Evolutionary conservation across 768 basidiomycete species (phyloP).

Genomic region (Serendipita sp.): DNA sequence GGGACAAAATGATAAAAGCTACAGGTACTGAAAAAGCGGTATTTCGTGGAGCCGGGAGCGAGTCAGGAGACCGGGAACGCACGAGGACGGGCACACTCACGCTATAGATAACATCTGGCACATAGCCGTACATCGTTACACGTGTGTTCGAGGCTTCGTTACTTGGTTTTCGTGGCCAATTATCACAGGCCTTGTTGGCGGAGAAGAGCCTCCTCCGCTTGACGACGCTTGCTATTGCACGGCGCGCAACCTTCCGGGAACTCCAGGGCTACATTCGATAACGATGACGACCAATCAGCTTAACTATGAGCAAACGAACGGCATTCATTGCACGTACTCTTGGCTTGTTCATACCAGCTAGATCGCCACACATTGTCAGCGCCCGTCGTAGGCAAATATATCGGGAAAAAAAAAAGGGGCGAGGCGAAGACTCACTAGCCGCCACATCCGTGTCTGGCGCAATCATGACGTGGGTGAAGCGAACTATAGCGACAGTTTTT

Average conservation of each 20-base stretch:
- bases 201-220: neutral
- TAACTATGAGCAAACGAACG: neutral
- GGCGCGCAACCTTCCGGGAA: constrained; percentile 3
- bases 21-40: too few species aligned
- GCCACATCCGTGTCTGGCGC: neutral
- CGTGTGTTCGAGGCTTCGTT: too few species aligned
- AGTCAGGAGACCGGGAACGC: too few species aligned
- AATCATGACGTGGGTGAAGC: neutral
- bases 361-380: too few species aligned
- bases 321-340: neutral
- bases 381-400: neutral
- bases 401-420: neutral
- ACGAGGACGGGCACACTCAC: too few species aligned
- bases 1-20: too few species aligned
- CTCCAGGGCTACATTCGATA: neutral
- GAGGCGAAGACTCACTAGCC: neutral
- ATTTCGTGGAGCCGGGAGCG: too few species aligned
- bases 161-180: neutral
- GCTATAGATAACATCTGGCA: too few species aligned
- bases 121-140: too few species aligned
- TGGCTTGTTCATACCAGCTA: constrained; percentile 5
- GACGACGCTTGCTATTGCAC: neutral
- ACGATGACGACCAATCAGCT: too few species aligned
- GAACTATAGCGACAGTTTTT: neutral
- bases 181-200: neutral